Conservation (phyloP, 176 grass and related monocot genomes). For the Lolium rigidum region DNA sequence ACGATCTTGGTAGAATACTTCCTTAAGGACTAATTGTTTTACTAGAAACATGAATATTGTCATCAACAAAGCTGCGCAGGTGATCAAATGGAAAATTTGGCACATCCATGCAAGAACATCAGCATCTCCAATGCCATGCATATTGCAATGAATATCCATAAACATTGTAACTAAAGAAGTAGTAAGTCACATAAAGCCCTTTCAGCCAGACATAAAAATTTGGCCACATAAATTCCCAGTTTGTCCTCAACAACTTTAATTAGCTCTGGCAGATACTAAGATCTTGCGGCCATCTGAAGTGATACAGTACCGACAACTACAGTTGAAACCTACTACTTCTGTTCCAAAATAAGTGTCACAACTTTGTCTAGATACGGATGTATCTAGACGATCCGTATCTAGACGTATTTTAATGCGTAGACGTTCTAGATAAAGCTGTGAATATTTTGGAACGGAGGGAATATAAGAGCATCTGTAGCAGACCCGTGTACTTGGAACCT, state of each 20-base stretch:
- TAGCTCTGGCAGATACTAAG: not conserved
- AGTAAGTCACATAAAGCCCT: not conserved
- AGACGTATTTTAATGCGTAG: too few species aligned
- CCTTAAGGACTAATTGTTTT: not conserved
- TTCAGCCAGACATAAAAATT: not conserved
- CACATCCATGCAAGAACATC: slow-evolving; percentile 12
- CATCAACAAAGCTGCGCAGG: not conserved
- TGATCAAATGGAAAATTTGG: not conserved
- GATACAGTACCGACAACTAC: not conserved
- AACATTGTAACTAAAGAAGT: not conserved
- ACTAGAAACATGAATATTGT: not conserved
- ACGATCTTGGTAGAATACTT: not conserved
- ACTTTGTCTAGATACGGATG: too few species aligned
- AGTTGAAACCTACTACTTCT: not conserved
- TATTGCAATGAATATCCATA: not conserved
- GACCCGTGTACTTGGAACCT: too few species aligned
- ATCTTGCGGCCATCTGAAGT: not conserved
- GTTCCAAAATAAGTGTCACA: too few species aligned
- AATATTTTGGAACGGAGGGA: too few species aligned
- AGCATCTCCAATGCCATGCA: not conserved
- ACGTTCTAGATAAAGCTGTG: too few species aligned
- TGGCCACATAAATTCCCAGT: not conserved
- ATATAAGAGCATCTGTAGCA: too few species aligned
- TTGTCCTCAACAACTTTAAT: not conserved
- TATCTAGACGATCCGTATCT: too few species aligned